Percentiles rank a stretch among this genome's conserved stretches.
phyloP scores from a whole-genome alignment of 306 rosid genomes.

The Pueraria montana region DNA sequence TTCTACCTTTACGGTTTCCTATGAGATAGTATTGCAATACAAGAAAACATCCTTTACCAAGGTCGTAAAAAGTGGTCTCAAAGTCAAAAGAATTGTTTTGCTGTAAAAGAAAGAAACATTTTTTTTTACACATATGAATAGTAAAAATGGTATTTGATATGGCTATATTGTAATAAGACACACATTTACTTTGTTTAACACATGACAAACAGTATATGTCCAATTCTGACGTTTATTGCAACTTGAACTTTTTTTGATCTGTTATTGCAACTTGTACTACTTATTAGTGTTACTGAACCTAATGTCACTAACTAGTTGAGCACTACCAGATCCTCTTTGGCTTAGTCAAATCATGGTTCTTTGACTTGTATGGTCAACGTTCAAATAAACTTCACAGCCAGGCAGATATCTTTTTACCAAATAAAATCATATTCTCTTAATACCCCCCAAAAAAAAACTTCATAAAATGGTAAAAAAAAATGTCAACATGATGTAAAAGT shows the following conservation, averaged over 20 bases:
- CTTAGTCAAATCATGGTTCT: conserved; percentile 32
- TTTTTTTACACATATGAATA: neutral
- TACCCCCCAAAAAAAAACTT: neutral
- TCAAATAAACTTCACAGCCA: conserved; percentile 31
- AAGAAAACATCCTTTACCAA: neutral
- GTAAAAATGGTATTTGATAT: neutral
- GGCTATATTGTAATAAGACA: conserved; percentile 37
- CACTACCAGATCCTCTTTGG: conserved; percentile 20
- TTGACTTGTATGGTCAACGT: conserved; percentile 47
- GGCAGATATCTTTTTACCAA: conserved; percentile 19
- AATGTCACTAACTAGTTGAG: conserved; percentile 38
- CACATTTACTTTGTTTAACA: conserved; percentile 25
- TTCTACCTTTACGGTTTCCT: conserved; percentile 13
- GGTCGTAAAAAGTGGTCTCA: conserved; percentile 6
- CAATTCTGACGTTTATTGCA: neutral
- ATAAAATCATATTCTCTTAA: neutral
- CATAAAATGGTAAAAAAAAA: neutral
- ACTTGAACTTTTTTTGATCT: neutral
- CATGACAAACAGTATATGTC: neutral
- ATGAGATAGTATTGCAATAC: neutral
- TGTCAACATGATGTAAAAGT: conserved; percentile 11
- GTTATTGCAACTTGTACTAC: conserved; percentile 8
- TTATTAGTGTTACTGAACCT: conserved; percentile 49
- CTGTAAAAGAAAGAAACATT: neutral
- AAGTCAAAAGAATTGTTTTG: neutral